A percentile compares a stretch with the other conserved stretches of the same genome.
Conservation (phyloP, 352 stramenopile species). For the Phytophthora kernoviae region DNA sequence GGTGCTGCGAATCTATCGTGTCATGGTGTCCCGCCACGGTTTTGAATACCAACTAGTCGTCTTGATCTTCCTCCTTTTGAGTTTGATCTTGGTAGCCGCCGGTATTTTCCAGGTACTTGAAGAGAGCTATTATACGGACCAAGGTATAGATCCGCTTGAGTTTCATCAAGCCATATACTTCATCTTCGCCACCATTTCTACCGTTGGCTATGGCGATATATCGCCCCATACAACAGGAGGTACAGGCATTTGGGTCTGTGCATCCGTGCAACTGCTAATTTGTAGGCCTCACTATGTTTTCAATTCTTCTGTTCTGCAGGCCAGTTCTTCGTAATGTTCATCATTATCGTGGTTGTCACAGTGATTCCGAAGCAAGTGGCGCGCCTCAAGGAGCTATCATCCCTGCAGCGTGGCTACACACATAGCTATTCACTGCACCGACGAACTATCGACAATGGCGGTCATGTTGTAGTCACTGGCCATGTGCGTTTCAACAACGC, state of each 20-base stretch:
- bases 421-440: conserved; percentile 53
- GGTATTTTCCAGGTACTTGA: conserved; percentile 64
- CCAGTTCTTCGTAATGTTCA: conserved; percentile 64
- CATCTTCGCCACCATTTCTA: conserved; percentile 69
- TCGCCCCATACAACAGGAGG: conserved; percentile 49
- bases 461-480: conserved; percentile 59
- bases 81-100: conserved; percentile 62
- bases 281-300: not conserved
- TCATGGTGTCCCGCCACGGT: conserved; percentile 56
- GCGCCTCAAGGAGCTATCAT: conserved; percentile 53
- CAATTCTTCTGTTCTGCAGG: conserved; percentile 20
- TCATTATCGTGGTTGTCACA: conserved; percentile 64
- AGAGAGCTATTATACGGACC: conserved; percentile 52
- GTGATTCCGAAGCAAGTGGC: conserved; percentile 63
- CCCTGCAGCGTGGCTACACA: conserved; percentile 54
- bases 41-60: conserved; percentile 69
- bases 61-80: conserved; percentile 60
- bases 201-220: conserved; percentile 69
- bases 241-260: conserved; percentile 16
- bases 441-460: conserved; percentile 40
- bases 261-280: no score
- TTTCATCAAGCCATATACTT: conserved; percentile 76
- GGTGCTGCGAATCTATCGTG: conserved; percentile 61
- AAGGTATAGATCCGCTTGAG: conserved; percentile 34
- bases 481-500: conserved; percentile 50